Conservation (phyloP, 2,329 filamentous ascomycete species). For the Ophiostoma australiae region DNA sequence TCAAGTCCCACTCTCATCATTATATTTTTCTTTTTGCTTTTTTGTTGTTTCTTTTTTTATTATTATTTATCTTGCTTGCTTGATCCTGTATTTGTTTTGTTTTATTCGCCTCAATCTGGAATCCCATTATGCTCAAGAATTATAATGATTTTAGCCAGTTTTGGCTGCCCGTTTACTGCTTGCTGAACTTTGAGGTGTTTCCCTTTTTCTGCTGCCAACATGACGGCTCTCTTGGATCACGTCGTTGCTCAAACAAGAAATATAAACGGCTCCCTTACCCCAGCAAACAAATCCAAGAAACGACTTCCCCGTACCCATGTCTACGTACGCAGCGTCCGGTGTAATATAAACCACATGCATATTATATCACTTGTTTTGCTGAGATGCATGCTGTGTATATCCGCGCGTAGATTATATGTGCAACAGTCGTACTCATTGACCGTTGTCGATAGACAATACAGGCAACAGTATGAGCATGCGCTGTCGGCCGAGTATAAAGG, state of each 20-base stretch:
- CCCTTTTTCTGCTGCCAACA: no score
- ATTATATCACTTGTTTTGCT: slow-evolving; percentile 4
- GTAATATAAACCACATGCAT: slow-evolving; percentile 12
- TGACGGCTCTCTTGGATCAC: no score
- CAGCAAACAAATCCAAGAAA: background rate
- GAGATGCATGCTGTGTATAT: slow-evolving; percentile 1
- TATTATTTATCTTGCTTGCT: background rate
- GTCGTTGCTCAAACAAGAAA: no score
- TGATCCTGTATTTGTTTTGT: background rate
- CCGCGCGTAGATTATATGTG: background rate
- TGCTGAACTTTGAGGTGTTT: no score
- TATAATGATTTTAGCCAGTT: no score
- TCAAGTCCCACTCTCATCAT: slow-evolving; percentile 40
- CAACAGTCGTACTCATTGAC: background rate
- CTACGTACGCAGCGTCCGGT: slow-evolving; percentile 3
- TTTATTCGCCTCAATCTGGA: background rate
- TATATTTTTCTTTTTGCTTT: slow-evolving; percentile 14
- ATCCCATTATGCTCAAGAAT: no score
- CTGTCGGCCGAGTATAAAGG: background rate
- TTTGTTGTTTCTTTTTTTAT: background rate
- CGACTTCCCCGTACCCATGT: background rate
- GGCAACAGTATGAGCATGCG: background rate
- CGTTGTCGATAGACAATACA: background rate
- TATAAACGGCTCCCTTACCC: no score
- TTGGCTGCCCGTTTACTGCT: no score